These are phyloP conservation scores for Tolypocladium amazonense DNA, from an alignment of 2,329 filamentous ascomycete genomes.

Conservation along the genomic window DNA sequence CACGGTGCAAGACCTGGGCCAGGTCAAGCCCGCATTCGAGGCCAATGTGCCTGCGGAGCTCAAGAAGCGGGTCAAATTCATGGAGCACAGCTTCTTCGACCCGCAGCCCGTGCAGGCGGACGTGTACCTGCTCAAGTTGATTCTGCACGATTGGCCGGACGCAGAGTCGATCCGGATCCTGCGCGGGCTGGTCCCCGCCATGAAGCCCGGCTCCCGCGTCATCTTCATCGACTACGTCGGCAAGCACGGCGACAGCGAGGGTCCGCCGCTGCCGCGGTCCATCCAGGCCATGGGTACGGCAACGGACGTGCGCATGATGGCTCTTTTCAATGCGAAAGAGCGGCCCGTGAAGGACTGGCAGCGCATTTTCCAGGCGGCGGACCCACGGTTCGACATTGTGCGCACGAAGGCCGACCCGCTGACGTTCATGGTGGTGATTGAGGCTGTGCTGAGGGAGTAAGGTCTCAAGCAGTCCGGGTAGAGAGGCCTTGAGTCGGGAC, in stretches of 20 bases:
- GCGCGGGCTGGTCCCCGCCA: constrained; percentile 28
- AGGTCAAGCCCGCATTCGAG: constrained; percentile 23
- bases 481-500: neutral
- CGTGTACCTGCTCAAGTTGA: constrained; percentile 41
- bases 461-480: neutral
- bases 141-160: constrained; percentile 47
- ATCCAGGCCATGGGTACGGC: constrained; percentile 27
- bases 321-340: constrained; percentile 37
- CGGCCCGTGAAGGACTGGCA: constrained; percentile 34
- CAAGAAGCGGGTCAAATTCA: constrained; percentile 21
- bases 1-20: constrained; percentile 33
- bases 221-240: constrained; percentile 28
- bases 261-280: constrained; percentile 17
- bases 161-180: constrained; percentile 28
- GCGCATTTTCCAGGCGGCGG: constrained; percentile 31
- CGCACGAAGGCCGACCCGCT: constrained; percentile 22
- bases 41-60: constrained; percentile 22
- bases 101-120: constrained; percentile 29
- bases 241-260: constrained; percentile 16
- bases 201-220: constrained; percentile 31
- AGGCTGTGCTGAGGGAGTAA: constrained; percentile 23
- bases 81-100: constrained; percentile 27
- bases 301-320: constrained; percentile 40
- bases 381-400: constrained; percentile 32
- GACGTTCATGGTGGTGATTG: constrained; percentile 24